These are phyloP conservation scores for Fusarium austroafricanum DNA, from an alignment of 2,329 filamentous ascomycete genomes.

Conservation along the genomic window DNA sequence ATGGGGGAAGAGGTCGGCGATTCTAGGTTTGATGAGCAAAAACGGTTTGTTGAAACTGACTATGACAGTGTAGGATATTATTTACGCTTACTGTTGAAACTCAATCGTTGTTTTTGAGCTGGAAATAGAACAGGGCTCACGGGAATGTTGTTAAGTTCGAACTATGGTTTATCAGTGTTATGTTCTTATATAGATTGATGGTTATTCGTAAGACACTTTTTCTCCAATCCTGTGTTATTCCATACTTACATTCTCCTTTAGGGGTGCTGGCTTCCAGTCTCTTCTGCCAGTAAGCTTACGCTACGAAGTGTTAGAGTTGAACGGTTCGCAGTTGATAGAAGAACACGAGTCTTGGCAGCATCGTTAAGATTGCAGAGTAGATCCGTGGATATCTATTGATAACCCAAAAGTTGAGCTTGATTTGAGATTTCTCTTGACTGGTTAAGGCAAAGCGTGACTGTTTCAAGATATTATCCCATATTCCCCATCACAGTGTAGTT, in stretches of 20 bases:
- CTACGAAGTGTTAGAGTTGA: slow-evolving; percentile 4
- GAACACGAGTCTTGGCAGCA: slow-evolving; percentile 31
- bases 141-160: slow-evolving; percentile 8
- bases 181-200: too few species aligned
- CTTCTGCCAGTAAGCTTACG: slow-evolving; percentile 7
- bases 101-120: slow-evolving; percentile 15
- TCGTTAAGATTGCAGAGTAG: slow-evolving; percentile 22
- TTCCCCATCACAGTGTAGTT: slow-evolving; percentile 25
- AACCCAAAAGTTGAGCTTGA: slow-evolving; percentile 19
- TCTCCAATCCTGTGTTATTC: background rate
- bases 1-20: slow-evolving; percentile 4
- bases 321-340: slow-evolving; percentile 1
- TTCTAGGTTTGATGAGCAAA: slow-evolving; percentile 9
- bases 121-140: slow-evolving; percentile 7
- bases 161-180: background rate
- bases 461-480: slow-evolving; percentile 23
- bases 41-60: background rate
- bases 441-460: slow-evolving; percentile 5
- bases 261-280: slow-evolving; percentile 6
- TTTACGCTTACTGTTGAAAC: slow-evolving; percentile 14
- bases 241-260: background rate
- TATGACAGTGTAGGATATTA: slow-evolving; percentile 6
- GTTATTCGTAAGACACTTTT: background rate
- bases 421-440: slow-evolving; percentile 2
- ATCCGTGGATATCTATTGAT: slow-evolving; percentile 8